Conservation (phyloP, 495 filamentous ascomycete genomes). For the Lophiotrema nucula region DNA sequence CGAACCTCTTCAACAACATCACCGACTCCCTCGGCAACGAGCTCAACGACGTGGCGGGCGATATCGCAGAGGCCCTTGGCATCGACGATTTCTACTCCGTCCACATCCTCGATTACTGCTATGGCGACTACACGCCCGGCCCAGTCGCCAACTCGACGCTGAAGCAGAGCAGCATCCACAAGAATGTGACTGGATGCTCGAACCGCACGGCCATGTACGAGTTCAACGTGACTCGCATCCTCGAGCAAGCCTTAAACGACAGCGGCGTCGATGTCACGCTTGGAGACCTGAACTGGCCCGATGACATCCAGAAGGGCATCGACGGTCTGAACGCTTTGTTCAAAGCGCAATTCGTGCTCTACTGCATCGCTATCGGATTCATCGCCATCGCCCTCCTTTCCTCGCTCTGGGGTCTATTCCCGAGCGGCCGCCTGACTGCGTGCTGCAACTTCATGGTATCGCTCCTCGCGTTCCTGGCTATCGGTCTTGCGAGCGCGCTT, state of each 20-base stretch:
- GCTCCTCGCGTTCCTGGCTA: slow-evolving; percentile 46
- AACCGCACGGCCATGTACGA: slow-evolving; percentile 53
- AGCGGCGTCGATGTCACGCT: slow-evolving; percentile 57
- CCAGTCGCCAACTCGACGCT: slow-evolving; percentile 48
- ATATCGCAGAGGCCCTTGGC: slow-evolving; percentile 50
- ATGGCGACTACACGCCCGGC: slow-evolving; percentile 58
- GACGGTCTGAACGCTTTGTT: slow-evolving; percentile 44
- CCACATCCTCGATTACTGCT: slow-evolving; percentile 69
- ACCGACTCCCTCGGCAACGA: slow-evolving; percentile 41
- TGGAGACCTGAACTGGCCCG: slow-evolving; percentile 58
- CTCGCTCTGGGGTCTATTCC: slow-evolving; percentile 46
- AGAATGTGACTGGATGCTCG: slow-evolving; percentile 63
- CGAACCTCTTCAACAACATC: slow-evolving; percentile 31
- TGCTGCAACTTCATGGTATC: slow-evolving; percentile 48
- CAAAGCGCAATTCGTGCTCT: slow-evolving; percentile 62
- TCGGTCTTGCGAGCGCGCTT: slow-evolving; percentile 63
- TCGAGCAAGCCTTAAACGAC: slow-evolving; percentile 50
- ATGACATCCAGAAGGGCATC: slow-evolving; percentile 60
- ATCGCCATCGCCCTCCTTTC: slow-evolving; percentile 56
- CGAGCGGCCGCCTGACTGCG: slow-evolving; percentile 41
- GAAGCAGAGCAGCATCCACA: slow-evolving; percentile 33
- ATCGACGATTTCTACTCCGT: slow-evolving; percentile 73
- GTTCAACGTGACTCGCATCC: slow-evolving; percentile 59
- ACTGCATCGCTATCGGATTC: slow-evolving; percentile 60
- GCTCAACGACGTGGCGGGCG: slow-evolving; percentile 48